Evolutionary conservation across 2,329 filamentous ascomycete species (phyloP), one percentile per base, ranked within the genome.

Genomic region (Myrmaecium sp.): DNA sequence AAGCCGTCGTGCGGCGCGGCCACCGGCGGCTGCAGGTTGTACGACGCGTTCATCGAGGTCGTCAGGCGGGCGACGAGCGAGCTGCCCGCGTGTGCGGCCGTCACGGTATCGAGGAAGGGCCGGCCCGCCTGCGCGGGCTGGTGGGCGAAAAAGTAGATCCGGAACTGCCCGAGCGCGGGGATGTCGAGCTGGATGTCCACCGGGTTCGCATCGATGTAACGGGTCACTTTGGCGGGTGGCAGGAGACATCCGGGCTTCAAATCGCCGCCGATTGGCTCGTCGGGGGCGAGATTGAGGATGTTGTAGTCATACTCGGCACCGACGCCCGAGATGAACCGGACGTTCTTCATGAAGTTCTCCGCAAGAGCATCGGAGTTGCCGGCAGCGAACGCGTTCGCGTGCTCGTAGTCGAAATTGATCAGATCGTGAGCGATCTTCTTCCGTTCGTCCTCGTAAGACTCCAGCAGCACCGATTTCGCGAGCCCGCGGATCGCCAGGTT

Each of bases 161-260:
- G 66, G 55, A 83, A 84, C 42, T 84, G 78, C 14, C 77, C 73
- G 5, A 83, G 57, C 49, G 81, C 66, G 2, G 78, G 78, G 23
- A 83, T 78, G 41, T 83, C 78, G 5, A 81, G 66, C 44, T 84
- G 75, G 15, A 83, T 56, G 38, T 83, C 73, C 21, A 84, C 69
- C 0, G 77, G 77, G 39, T 83, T 84, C 3, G 76, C 72, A 48
- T 84, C 78, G 27, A 82, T 66, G 43, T 75, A 82, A 15, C 78
- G 65, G 1, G 74, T 77, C 11, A 74, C 75, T 48, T 69, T 76
- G 21, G 72, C 72, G 3, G 77, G 77, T 3, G 71, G 64, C 14
- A 78, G 57, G 13, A 69, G 42, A 29, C 42, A 54, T 4, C 54
- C 54, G 5, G 54, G 49, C 14, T 40, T 49, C 1, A 64, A 40